A percentile compares a stretch with the other conserved stretches of the same genome.
Evolutionary conservation across 163 green algal species (phyloP).

Genomic region (Chlamydomonas reinhardtii): DNA sequence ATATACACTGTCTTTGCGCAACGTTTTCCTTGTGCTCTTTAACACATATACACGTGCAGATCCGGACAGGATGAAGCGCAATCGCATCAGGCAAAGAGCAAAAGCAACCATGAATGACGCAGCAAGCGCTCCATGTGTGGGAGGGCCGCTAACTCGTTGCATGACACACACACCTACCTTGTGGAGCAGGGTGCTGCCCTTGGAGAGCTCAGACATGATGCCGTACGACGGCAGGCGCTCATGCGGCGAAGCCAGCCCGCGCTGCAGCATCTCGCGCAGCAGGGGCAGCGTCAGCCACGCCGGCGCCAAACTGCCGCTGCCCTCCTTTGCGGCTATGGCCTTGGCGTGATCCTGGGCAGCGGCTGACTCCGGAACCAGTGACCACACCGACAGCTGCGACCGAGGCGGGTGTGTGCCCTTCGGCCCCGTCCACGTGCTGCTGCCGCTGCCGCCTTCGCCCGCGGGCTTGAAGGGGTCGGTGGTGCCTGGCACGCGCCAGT

Average conservation of each 20-base stretch:
- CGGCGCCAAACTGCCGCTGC: background rate
- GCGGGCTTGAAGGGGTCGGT: background rate
- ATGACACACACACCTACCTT: background rate
- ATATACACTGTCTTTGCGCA: too few relatives aligned
- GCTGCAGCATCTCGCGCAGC: constrained; percentile 10
- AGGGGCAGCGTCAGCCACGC: background rate
- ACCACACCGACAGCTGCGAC: constrained; percentile 7
- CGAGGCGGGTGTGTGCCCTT: background rate
- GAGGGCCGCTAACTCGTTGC: too few relatives aligned
- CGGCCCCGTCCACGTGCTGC: background rate
- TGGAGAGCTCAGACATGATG: background rate
- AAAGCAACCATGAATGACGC: too few relatives aligned
- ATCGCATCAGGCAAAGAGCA: too few relatives aligned
- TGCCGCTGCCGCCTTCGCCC: too few relatives aligned
- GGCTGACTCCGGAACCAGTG: background rate
- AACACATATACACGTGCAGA: too few relatives aligned
- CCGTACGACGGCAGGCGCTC: background rate
- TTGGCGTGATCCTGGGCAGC: background rate
- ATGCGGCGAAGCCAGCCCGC: background rate
- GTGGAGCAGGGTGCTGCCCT: constrained; percentile 27
- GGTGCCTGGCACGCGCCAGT: constrained; percentile 3
- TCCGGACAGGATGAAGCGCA: too few relatives aligned
- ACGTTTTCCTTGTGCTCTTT: too few relatives aligned
- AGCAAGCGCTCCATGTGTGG: too few relatives aligned
- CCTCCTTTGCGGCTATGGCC: background rate